Percentiles rank a stretch among this genome's conserved stretches.
Conservation (phyloP, 257 asterid species). For the Verbascum thapsus region DNA sequence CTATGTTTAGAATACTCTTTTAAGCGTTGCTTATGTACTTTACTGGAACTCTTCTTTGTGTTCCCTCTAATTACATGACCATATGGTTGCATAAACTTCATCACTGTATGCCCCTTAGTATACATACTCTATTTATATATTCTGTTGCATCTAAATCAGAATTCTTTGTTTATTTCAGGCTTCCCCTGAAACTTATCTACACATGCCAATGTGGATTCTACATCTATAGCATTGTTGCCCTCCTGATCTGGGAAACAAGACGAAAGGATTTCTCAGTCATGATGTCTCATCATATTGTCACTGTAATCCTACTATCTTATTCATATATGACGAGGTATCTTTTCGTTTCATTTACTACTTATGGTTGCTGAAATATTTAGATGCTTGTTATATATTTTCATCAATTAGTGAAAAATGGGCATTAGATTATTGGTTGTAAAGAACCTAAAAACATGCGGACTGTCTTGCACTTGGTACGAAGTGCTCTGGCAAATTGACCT, state of each 20-base stretch:
- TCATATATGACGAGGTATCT: slow-evolving; percentile 75
- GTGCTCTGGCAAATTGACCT: not conserved
- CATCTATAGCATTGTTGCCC: slow-evolving; percentile 77
- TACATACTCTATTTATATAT: not conserved
- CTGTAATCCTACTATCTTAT: slow-evolving; percentile 67
- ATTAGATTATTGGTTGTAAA: slow-evolving; percentile 6
- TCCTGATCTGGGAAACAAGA: slow-evolving; percentile 89
- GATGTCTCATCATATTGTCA: slow-evolving; percentile 91
- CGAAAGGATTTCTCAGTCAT: slow-evolving; percentile 88
- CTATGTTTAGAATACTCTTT: not conserved
- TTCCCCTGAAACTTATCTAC: slow-evolving; percentile 62
- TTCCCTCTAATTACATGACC: not conserved
- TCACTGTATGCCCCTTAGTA: slow-evolving; percentile 9
- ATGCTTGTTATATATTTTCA: slow-evolving; percentile 20
- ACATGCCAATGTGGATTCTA: slow-evolving; percentile 98
- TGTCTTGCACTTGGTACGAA: not conserved
- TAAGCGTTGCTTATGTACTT: not conserved
- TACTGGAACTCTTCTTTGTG: not conserved
- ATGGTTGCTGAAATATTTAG: slow-evolving; percentile 23
- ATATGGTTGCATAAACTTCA: slow-evolving; percentile 13
- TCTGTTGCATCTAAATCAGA: slow-evolving; percentile 19
- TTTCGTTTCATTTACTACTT: slow-evolving; percentile 25
- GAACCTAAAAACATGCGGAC: slow-evolving; percentile 14
- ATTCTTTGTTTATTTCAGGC: slow-evolving; percentile 47
- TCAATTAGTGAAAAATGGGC: slow-evolving; percentile 24